Evolutionary conservation across 768 basidiomycete species (phyloP), one percentile per base, ranked within the genome.

Genomic region (Agaricus sinodeliciosus): DNA sequence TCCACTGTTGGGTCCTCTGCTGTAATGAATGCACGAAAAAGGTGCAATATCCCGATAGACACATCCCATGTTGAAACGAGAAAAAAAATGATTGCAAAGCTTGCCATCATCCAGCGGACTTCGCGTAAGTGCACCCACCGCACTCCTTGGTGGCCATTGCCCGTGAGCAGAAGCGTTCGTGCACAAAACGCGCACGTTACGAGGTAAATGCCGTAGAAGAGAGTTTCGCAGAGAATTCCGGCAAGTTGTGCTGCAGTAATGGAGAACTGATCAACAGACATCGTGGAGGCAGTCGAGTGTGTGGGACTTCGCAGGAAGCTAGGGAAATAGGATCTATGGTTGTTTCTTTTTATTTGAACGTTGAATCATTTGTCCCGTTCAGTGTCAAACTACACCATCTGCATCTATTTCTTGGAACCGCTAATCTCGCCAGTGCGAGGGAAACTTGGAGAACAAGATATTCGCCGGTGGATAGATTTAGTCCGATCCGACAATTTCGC

Each of bases 231-330:
- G 15, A 54, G 47, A 40, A 42, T 54, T 3, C 52, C 45, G 9
- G 40, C 19, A 15, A 54, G 52, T 27, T 54, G 52, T 2, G 52
- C 52, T 28, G 52, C 46, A 5, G 45, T 48, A n/a, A 54, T 41
- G 1, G 46, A 45, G 27, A 47, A 54, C 5, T n/a, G 8, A 0
- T 28, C 25, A 11, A n/a, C 36, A 13, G 36, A 7, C 37, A 39
- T 39, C 6, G 37, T 39, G 37, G 7, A 16, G 37, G 31, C 31
- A 31, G 31, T 31, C 8, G 31, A 31, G 7, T 31, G 3, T 31
- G 31, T 22, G 11, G 7, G 7, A 7, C 31, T 11, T 31, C 31
- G 31, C 31, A 31, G 11, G 31, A 7, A 11, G 31, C 11, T 7
- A 31, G 31, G 11, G 6, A 11, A 31, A 8, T 8, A 8, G 31